Evolutionary conservation across 2,329 filamentous ascomycete genomes (phyloP), one percentile per base, ranked within the genome.

Genomic region (Fusarium kyushuense): DNA sequence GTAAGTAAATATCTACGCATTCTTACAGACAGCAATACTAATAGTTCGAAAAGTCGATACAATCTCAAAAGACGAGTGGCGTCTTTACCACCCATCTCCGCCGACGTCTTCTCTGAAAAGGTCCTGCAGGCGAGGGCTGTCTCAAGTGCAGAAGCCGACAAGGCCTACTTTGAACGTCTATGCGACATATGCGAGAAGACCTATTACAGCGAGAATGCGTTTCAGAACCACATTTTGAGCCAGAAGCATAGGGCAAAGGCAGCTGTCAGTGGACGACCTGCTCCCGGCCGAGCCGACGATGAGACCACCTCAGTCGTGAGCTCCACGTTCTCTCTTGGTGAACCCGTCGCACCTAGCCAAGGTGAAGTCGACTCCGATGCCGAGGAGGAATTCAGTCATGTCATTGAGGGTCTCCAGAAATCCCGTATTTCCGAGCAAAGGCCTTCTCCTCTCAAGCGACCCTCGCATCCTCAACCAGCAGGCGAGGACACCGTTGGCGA

Each of bases 131-230:
- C 94, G 68, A 93, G 96, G 76, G 94, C 94, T 29, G 89, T 88
- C 10, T 92, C 94, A 17, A 92, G 87, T 41, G 93, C 93, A 33
- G 93, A 95, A 67, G 93, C 94, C 57, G 92, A 94, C 66, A 93
- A 93, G 80, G 95, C 94, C 6, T 89, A 92, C 16, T 98, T 94
- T 76, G 93, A 97, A 78, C 94, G 92, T 76, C 82, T 84, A 30
- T 99, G 96, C 79, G 84, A 89, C 5, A 86, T 90, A 21, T 99
- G 96, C 83, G 87, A 92, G 75, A 97, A 97, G 83, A 94, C 92
- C 16, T 99, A 97, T 80, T 98, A 91, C 83, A 98, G 94, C 81
- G 93, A 97, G 76, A 97, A 97, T 81, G 95, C 96, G 33, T 98
- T 92, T 80, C 89, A 90, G 76, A 99, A 98, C 80, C 96, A 99